These are phyloP conservation scores for Arthrobotrys iridis DNA, from an alignment of 2,329 filamentous ascomycete species.

Conservation along the genomic window DNA sequence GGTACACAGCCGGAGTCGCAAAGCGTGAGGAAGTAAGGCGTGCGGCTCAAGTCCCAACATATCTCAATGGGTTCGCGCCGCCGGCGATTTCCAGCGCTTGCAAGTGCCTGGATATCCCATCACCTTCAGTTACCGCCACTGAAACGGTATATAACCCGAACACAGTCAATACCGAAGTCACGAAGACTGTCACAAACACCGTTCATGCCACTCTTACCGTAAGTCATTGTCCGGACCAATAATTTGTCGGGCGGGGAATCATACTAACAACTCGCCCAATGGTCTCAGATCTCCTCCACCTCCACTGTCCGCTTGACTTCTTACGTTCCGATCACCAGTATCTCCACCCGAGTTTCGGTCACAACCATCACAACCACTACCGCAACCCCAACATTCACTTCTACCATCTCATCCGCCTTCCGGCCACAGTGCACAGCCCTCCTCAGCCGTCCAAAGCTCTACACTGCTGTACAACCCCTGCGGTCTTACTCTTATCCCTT, in stretches of 20 bases:
- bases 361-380: background rate
- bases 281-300: constrained; percentile 16
- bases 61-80: background rate
- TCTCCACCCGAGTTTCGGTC: background rate
- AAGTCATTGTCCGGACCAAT: background rate
- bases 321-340: constrained; percentile 16
- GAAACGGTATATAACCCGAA: constrained; percentile 18
- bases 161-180: constrained; percentile 10
- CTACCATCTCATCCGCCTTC: background rate
- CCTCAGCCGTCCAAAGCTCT: constrained; percentile 8
- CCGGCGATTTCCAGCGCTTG: constrained; percentile 15
- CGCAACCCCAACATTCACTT: constrained; percentile 20
- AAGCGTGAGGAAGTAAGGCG: background rate
- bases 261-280: background rate
- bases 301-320: constrained; percentile 12
- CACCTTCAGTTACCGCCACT: background rate
- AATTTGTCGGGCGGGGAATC: no score
- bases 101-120: constrained; percentile 17
- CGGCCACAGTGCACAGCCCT: constrained; percentile 29
- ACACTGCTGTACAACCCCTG: background rate
- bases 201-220: constrained; percentile 14
- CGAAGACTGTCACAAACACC: constrained; percentile 22
- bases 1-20: constrained; percentile 5
- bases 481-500: constrained; percentile 11
- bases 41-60: background rate